A percentile compares a stretch with the other conserved stretches of the same genome.
These are phyloP conservation scores for Smallanthus sonchifolius DNA, from an alignment of 129 eudicot species.

Conservation along the genomic window DNA sequence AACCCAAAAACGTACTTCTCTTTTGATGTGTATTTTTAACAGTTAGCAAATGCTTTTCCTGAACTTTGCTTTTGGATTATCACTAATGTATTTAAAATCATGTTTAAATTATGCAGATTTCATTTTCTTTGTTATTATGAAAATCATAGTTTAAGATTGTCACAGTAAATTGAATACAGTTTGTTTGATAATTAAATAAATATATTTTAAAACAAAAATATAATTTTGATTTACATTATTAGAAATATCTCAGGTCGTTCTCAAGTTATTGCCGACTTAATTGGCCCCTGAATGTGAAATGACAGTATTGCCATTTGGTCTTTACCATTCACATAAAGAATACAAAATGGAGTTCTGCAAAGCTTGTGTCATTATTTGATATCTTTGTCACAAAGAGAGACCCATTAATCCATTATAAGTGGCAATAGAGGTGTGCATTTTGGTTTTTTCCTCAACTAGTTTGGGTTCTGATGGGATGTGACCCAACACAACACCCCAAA, in stretches of 20 bases:
- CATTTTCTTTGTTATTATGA: neutral
- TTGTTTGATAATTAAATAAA: too few species aligned
- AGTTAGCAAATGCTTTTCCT: slow-evolving; percentile 20
- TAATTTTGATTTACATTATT: neutral
- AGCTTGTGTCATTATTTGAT: neutral
- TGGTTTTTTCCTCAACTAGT: too few species aligned
- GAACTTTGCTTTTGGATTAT: slow-evolving; percentile 25
- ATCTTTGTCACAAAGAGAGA: neutral
- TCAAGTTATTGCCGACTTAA: slow-evolving; percentile 9
- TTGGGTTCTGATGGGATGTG: too few species aligned
- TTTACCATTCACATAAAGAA: too few species aligned
- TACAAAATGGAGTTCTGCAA: too few species aligned
- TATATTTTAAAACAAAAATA: too few species aligned
- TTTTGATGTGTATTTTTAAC: slow-evolving; percentile 27
- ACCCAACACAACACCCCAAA: too few species aligned
- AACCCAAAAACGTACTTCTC: slow-evolving; percentile 27
- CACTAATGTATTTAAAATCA: slow-evolving; percentile 23
- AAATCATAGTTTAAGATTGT: too few species aligned
- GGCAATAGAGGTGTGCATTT: too few species aligned
- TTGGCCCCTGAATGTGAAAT: slow-evolving; percentile 51
- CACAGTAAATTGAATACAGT: neutral
- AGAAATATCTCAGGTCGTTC: slow-evolving; percentile 80
- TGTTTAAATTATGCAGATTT: slow-evolving; percentile 20
- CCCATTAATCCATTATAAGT: too few species aligned
- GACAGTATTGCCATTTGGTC: neutral